Evolutionary conservation across 2,329 filamentous ascomycete species (phyloP).

Genomic region (Coleophoma cylindrospora): DNA sequence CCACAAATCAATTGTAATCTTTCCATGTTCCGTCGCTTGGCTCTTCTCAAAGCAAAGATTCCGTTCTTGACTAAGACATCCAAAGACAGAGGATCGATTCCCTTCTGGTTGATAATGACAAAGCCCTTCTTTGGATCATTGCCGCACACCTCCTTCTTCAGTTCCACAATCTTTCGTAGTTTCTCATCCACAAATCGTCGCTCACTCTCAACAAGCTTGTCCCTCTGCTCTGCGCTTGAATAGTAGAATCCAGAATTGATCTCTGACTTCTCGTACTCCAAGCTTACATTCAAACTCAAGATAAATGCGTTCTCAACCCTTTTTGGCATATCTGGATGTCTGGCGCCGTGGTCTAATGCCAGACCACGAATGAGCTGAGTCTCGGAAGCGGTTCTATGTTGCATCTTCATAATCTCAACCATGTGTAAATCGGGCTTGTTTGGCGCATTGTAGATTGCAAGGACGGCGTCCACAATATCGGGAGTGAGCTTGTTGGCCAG

Average conservation of each 20-base stretch:
- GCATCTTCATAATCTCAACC: conserved; percentile 99
- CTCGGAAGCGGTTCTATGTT: conserved; percentile 92
- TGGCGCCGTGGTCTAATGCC: conserved; percentile 88
- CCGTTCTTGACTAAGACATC: conserved; percentile 98
- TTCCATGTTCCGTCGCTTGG: conserved; percentile 99
- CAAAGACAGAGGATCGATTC: conserved; percentile 92
- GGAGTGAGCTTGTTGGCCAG: conserved; percentile 90
- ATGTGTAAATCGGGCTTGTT: conserved; percentile 97
- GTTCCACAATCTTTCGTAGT: conserved; percentile 92
- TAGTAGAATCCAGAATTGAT: conserved; percentile 99
- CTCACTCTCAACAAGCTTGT: conserved; percentile 97
- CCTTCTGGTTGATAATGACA: conserved; percentile 98
- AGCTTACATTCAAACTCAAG: conserved; percentile 88
- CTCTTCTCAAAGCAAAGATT: conserved; percentile 87
- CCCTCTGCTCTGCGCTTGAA: conserved; percentile 90
- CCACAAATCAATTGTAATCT: conserved; percentile 92
- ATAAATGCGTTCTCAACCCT: conserved; percentile 93
- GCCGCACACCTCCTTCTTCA: conserved; percentile 97
- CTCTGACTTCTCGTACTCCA: conserved; percentile 98
- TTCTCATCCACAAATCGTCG: conserved; percentile 94
- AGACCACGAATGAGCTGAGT: conserved; percentile 93
- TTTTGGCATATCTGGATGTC: conserved; percentile 98
- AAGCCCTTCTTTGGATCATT: conserved; percentile 92
- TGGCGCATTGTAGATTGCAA: conserved; percentile 85
- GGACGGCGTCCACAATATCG: conserved; percentile 91